Evolutionary conservation across 192 early-diverging fungal genomes (phyloP), one percentile per base, ranked within the genome.

Genomic region (Linnemannia zychae): DNA sequence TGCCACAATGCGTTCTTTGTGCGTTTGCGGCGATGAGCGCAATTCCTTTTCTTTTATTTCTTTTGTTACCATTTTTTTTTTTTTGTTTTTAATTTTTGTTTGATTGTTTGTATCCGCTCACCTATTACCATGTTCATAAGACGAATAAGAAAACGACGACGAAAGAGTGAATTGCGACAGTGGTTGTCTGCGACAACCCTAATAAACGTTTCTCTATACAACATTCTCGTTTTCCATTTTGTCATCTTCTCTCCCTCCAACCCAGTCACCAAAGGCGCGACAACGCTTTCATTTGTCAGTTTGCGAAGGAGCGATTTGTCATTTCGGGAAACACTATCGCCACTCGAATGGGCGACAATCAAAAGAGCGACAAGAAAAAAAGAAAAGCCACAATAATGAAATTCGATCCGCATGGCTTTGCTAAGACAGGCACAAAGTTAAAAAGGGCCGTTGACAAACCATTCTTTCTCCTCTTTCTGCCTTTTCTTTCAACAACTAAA

Each of bases 1-100:
- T 96, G 95, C 77, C 94, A 95, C 63, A 97, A 97, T 80, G 97
- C 97, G 0, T 97, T 98, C 76, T 96, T 97, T 80, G 89, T 97
- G 82, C 88, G 97, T 2, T 77, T 97, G 75, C 76, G 96, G 67
- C 87, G 95, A 73, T 96, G 74, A 66, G 40, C 15, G 33, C 53
- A 47, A 47, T 36, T 53, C 33, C 16, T 4, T 5, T 37, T 37
- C 52, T 47, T 16, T 22, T n/a, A n/a, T 24, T 31, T 47, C 24
- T 76, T 49, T 37, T 40, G n/a, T n/a, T n/a, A n/a, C n/a, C n/a
- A n/a, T 76, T 24, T 76, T 76, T 37, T 67, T 28, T 33, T 22
- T 31, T 40, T 47, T 47, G 46, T 47, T 47, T 47, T 4, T 67
- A 20, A 20, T 65, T 22, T 65, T 67, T n/a, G n/a, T n/a, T n/a